A percentile compares a stretch with the other conserved stretches of the same genome.
Evolutionary conservation across 768 basidiomycete species (phyloP).

Genomic region (Pleurotus salmoneostramineus): DNA sequence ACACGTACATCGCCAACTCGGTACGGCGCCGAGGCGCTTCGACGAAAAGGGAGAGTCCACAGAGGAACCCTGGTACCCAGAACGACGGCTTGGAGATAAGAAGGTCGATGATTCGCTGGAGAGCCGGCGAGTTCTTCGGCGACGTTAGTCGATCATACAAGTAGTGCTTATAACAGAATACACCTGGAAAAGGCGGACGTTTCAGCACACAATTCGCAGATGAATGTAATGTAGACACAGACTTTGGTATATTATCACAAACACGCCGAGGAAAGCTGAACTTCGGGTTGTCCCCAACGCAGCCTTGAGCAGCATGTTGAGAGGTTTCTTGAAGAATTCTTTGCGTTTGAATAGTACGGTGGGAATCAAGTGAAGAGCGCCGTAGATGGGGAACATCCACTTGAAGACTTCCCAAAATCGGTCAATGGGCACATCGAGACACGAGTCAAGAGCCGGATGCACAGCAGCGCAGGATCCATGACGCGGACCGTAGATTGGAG

Average conservation of each 20-base stretch:
- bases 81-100: conserved; percentile 69
- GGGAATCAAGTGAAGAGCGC: conserved; percentile 87
- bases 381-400: conserved; percentile 84
- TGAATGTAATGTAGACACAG: conserved; percentile 16
- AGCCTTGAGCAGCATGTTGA: conserved; percentile 59
- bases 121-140: conserved; percentile 30
- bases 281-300: conserved; percentile 74
- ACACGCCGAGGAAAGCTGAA: conserved; percentile 82
- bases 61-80: conserved; percentile 68
- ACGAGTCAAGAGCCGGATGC: conserved; percentile 70
- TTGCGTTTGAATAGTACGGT: conserved; percentile 77
- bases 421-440: conserved; percentile 53
- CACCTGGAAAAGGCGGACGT: conserved; percentile 29
- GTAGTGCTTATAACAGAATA: conserved; percentile 65
- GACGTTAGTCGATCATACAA: conserved; percentile 44
- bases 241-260: conserved; percentile 84
- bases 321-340: conserved; percentile 61
- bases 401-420: conserved; percentile 79
- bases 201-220: not conserved
- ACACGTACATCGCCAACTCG: conserved; percentile 88
- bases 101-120: conserved; percentile 45
- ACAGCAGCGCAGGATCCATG: conserved; percentile 68
- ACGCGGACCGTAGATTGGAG: conserved; percentile 41
- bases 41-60: conserved; percentile 77
- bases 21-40: conserved; percentile 87